Evolutionary conservation across 768 basidiomycete species (phyloP), one percentile per base, ranked within the genome.

Genomic region (Calocera cornea): DNA sequence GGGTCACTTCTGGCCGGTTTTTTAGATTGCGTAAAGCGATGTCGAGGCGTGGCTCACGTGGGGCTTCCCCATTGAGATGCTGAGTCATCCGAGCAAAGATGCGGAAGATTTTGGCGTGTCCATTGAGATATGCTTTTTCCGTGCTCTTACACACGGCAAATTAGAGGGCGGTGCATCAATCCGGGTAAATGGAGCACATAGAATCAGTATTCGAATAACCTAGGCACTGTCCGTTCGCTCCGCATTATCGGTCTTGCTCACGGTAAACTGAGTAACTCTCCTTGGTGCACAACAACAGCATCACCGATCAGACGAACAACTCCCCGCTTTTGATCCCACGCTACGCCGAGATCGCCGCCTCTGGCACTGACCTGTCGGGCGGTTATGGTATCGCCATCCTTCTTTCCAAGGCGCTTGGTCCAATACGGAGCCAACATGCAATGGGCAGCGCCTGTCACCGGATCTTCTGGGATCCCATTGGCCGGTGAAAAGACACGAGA

Each of bases 401-500:
- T 60, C 8, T 41, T 64, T 11, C 54, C 68, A 38, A 65, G 33
- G 24, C 34, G 17, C 41, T 49, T 41, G 34, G 66, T 67, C 71
- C 75, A 78, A 69, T 75, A 78, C 1, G 73, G 72, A 17, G 71
- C 71, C n/a, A 76, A 65, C 1, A 74, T 36, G 11, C 72, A 69
- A 64, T 76, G 75, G 1, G 75, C 75, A 1, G 74, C 74, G 1
- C 77, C 76, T 34, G 73, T 74, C 31, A 77, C 76, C 14, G 76
- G 76, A 65, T 78, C 77, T 34, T 77, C 76, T 3, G 38, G 27
- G 2, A 73, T 27, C 0, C 73, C 76, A 2, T 64, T 36, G 2
- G 64, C 50, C 0, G 74, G 70, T 1, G 54, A 72, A 50, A 78
- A 77, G 19, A 75, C 73, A 11, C 77, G 73, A n/a, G 76, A 76